Percentiles rank a stretch among this genome's conserved stretches.
Evolutionary conservation across 331 rosid genomes (phyloP).

Genomic region (Arachis monticola): DNA sequence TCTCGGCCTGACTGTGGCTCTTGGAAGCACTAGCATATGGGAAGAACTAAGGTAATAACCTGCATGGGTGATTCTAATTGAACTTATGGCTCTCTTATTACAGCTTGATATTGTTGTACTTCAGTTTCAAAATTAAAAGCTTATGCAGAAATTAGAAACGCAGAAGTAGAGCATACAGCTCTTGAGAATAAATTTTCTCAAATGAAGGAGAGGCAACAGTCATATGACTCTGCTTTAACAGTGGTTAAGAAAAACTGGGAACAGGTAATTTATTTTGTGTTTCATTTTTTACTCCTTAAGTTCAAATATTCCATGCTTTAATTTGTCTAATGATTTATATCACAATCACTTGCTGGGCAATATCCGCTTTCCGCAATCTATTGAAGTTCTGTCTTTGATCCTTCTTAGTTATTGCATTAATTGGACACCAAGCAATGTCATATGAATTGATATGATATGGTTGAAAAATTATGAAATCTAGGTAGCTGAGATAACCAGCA

Average conservation of each 20-base stretch:
- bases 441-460: too few relatives aligned
- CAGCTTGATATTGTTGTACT: conserved; percentile 88
- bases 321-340: conserved; percentile 16
- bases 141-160: conserved; percentile 82
- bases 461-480: too few relatives aligned
- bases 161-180: conserved; percentile 77
- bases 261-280: conserved; percentile 56
- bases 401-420: too few relatives aligned
- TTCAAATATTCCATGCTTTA: neutral
- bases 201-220: conserved; percentile 68
- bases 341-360: conserved; percentile 17
- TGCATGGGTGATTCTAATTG: conserved; percentile 15
- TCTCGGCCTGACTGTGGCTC: too few relatives aligned
- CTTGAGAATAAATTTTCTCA: conserved; percentile 69
- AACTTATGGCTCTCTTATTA: conserved; percentile 42
- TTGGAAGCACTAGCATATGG: neutral
- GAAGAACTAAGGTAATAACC: conserved; percentile 18
- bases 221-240: conserved; percentile 60
- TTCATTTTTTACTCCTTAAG: conserved; percentile 29
- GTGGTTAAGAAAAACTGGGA: conserved; percentile 81
- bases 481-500: too few relatives aligned
- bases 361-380: conserved; percentile 34
- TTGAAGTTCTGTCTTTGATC: too few relatives aligned
- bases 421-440: too few relatives aligned
- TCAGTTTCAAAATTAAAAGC: conserved; percentile 92